phyloP scores from a whole-genome alignment of 208 protist genomes.

The Wallacemonas rigidus region DNA sequence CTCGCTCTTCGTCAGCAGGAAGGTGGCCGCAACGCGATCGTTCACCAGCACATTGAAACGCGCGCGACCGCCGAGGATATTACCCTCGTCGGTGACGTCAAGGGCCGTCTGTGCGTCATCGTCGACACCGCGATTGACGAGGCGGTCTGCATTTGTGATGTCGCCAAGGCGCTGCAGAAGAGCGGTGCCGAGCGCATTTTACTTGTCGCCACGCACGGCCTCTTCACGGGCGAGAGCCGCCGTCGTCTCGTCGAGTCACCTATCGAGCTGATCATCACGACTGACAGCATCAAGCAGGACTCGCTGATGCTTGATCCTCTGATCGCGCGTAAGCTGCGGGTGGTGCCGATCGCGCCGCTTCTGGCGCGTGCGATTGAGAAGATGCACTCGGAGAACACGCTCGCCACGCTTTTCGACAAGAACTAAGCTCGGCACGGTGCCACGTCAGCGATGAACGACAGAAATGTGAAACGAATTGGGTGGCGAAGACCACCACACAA shows the following conservation, averaged over 20 bases:
- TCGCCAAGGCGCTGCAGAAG: slow-evolving; percentile 56
- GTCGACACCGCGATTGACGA: slow-evolving; percentile 80
- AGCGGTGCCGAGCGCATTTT: slow-evolving; percentile 72
- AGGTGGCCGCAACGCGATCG: slow-evolving; percentile 36
- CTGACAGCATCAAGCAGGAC: slow-evolving; percentile 85
- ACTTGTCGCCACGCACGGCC: slow-evolving; percentile 74
- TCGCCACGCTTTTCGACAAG: slow-evolving; percentile 73
- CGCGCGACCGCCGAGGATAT: slow-evolving; percentile 45
- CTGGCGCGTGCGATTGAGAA: slow-evolving; percentile 85
- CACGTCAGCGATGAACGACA: too few species aligned
- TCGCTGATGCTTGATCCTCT: slow-evolving; percentile 59
- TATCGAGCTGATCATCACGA: slow-evolving; percentile 81
- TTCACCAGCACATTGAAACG: slow-evolving; percentile 27
- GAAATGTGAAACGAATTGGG: too few species aligned
- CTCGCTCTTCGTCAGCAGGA: slow-evolving; percentile 64
- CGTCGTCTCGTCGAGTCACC: slow-evolving; percentile 71
- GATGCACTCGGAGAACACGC: slow-evolving; percentile 85
- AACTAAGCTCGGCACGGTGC: slow-evolving; percentile 16
- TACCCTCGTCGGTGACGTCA: slow-evolving; percentile 76
- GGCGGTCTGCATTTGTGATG: slow-evolving; percentile 62
- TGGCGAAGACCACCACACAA: too few species aligned
- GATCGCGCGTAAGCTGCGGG: slow-evolving; percentile 78
- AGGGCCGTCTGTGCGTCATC: slow-evolving; percentile 76
- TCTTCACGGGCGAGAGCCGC: slow-evolving; percentile 61
- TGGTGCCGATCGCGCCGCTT: slow-evolving; percentile 83